Conservation (phyloP, 2,329 filamentous ascomycete genomes). For the Aspergillus ochraceoroseus region DNA sequence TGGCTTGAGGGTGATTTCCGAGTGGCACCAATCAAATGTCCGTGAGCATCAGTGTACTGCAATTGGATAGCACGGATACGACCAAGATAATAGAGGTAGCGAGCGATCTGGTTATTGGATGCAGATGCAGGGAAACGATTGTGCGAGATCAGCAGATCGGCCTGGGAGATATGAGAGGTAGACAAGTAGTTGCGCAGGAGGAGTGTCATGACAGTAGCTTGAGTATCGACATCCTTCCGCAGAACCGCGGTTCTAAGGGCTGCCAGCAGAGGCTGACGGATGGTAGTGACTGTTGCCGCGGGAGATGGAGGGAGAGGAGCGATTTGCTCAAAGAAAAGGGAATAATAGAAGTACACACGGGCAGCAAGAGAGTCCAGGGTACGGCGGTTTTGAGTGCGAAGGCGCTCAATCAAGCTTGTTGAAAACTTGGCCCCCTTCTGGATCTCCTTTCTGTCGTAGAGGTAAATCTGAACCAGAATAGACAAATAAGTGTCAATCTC, state of each 20-base stretch:
- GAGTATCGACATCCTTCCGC: conserved; percentile 94
- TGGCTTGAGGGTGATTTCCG: conserved; percentile 89
- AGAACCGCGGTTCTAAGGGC: conserved; percentile 92
- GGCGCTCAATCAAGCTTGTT: conserved; percentile 71
- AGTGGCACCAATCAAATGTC: conserved; percentile 86
- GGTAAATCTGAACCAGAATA: conserved; percentile 78
- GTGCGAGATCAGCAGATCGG: conserved; percentile 90
- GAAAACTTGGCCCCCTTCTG: conserved; percentile 82
- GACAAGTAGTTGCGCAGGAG: conserved; percentile 92
- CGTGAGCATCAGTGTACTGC: conserved; percentile 93
- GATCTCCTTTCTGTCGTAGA: conserved; percentile 79
- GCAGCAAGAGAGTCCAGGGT: conserved; percentile 90
- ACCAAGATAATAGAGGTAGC: conserved; percentile 95
- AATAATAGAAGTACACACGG: conserved; percentile 97
- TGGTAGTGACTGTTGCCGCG: conserved; percentile 77
- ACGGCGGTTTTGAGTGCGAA: conserved; percentile 84
- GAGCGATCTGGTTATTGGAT: conserved; percentile 95
- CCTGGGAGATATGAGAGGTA: conserved; percentile 94
- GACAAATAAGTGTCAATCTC: conserved; percentile 87
- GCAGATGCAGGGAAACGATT: conserved; percentile 91
- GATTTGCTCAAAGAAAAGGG: conserved; percentile 88
- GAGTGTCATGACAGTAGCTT: conserved; percentile 90
- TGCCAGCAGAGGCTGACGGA: conserved; percentile 78
- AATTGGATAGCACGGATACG: conserved; percentile 95
- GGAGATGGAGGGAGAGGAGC: conserved; percentile 82